Evolutionary conservation across 495 filamentous ascomycete species (phyloP).

Genomic region (Friedmanniomyces simplex): DNA sequence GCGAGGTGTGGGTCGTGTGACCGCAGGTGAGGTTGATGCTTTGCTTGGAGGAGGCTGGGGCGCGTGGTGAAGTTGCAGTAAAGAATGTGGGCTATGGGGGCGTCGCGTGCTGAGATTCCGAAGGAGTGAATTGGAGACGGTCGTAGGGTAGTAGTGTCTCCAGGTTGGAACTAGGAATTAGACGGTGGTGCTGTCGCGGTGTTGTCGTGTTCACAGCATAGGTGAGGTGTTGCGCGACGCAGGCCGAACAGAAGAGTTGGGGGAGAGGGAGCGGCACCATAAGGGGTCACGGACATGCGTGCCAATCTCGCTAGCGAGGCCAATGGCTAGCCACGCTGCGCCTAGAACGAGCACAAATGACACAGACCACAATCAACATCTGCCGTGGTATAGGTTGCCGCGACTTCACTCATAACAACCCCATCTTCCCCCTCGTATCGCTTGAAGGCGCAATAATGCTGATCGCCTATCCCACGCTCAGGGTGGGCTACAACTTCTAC

Average conservation of each 20-base stretch:
- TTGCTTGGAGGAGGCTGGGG: conserved; percentile 1
- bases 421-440: not conserved
- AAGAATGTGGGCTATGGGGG: conserved; percentile 4
- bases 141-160: not conserved
- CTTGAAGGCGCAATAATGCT: not conserved
- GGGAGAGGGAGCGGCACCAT: not conserved
- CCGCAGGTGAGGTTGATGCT: not conserved
- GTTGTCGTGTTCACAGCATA: conserved; percentile 9
- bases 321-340: not conserved
- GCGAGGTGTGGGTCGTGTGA: conserved; percentile 3
- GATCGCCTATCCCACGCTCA: too few relatives aligned
- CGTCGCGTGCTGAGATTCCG: conserved; percentile 6
- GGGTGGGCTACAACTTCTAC: too few relatives aligned
- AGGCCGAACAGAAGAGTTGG: not conserved
- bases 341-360: not conserved
- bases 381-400: not conserved
- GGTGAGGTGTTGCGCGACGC: not conserved
- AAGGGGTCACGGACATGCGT: not conserved
- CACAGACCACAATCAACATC: not conserved
- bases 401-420: not conserved
- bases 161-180: conserved; percentile 18
- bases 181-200: not conserved
- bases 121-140: conserved; percentile 20
- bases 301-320: not conserved
- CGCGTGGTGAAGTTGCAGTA: conserved; percentile 10